These are phyloP conservation scores for Flammula alnicola DNA, from an alignment of 1,284 basidiomycete genomes.

Conservation along the genomic window DNA sequence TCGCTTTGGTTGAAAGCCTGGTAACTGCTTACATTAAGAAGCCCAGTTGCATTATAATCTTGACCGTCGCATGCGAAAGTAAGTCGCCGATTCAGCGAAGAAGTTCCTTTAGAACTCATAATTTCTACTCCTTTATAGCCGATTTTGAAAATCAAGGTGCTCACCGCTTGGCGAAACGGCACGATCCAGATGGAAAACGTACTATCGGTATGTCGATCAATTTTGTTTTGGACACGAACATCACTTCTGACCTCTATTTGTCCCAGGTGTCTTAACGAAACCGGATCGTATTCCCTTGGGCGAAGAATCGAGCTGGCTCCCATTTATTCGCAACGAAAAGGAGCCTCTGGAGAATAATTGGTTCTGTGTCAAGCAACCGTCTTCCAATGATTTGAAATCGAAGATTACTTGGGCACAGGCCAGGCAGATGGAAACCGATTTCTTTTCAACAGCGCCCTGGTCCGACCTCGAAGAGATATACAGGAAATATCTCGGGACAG, in stretches of 20 bases:
- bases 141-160: slow-evolving; percentile 79
- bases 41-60: slow-evolving; percentile 69
- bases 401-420: slow-evolving; percentile 67
- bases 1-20: slow-evolving; percentile 63
- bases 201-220: slow-evolving; percentile 59
- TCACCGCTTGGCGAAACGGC: slow-evolving; percentile 55
- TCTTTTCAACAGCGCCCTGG: slow-evolving; percentile 69
- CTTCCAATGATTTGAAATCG: slow-evolving; percentile 52
- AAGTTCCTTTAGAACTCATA: background rate
- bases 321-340: slow-evolving; percentile 58
- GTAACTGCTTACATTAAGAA: slow-evolving; percentile 64
- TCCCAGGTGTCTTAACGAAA: slow-evolving; percentile 80
- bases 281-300: slow-evolving; percentile 72
- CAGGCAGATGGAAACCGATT: slow-evolving; percentile 64
- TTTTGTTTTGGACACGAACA: background rate
- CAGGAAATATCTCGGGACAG: slow-evolving; percentile 57
- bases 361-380: slow-evolving; percentile 78
- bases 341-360: slow-evolving; percentile 65
- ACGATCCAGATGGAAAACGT: slow-evolving; percentile 63
- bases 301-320: slow-evolving; percentile 64
- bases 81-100: slow-evolving; percentile 24
- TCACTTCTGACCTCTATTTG: background rate
- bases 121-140: slow-evolving; percentile 41
- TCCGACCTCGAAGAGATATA: slow-evolving; percentile 49
- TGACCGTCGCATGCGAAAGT: slow-evolving; percentile 80